Base-by-base conservation (phyloP, 2,329 filamentous ascomycete genomes). In the Hypoxylon sp. region DNA sequence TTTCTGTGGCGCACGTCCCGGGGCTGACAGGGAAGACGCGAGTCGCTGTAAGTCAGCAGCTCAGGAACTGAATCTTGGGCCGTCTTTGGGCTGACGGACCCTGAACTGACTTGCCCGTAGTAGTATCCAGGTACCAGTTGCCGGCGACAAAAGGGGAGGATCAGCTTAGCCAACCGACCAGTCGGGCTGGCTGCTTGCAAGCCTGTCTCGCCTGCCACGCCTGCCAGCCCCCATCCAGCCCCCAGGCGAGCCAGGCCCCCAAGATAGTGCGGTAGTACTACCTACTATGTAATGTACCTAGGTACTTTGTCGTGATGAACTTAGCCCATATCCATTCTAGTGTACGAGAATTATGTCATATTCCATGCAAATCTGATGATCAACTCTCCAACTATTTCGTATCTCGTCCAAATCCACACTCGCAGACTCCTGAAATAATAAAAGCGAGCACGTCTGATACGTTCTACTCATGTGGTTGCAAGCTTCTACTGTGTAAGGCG, bases 341-440 rank as follows among this genome's bases (percentile, higher is more conserved):
- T 48, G 18, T 35, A 57, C 47, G n/a, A 26, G 18, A 24, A 35
- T 61, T 57, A 51, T 50, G 49, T 58, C 45, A 61, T 58, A 42
- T 20, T 20, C 24, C 27, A 37, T 17, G 21, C 17, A 40, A 40
- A n/a, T n/a, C 21, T 26, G 17, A 43, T 37, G 27, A 33, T 43
- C 37, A 11, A 24, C 23, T n/a, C 20, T 27, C 21, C 17, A 9
- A 27, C 20, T 15, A 31, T 42, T 17, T 42, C n/a, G 45, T 38
- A 48, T 48, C 21, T 13, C n/a, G n/a, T 42, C 17, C 27, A 24
- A 23, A 17, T 13, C 23, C 24, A 27, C 27, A 11, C 13, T n/a
- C n/a, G n/a, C n/a, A n/a, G n/a, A n/a, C n/a, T 43, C 10, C 23
- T 33, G 15, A 49, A 31, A 37, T 41, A 29, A 33, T 26, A 38